Conservation (phyloP, 495 filamentous ascomycete genomes). For the Penicillium argentinense region DNA sequence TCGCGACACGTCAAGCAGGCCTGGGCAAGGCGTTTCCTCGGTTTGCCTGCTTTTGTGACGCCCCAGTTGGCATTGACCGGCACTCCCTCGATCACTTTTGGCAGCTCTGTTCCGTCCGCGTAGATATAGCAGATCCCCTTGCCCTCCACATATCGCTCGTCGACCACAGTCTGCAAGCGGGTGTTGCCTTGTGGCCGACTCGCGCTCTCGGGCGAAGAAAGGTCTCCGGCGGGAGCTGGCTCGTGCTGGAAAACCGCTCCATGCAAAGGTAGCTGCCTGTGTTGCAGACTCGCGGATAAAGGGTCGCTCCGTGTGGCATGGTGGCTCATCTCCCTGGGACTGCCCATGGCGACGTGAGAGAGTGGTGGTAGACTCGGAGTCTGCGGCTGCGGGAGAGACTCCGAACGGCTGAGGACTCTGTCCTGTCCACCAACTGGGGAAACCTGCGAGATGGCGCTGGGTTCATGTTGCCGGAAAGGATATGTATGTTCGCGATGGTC, state of each 20-base stretch:
- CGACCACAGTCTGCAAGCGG: slow-evolving; percentile 45
- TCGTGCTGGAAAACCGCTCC: slow-evolving; percentile 18
- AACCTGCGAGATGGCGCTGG: slow-evolving; percentile 9
- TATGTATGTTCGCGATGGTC: slow-evolving; percentile 22
- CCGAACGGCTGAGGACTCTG: slow-evolving; percentile 18
- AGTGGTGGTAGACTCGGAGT: slow-evolving; percentile 32
- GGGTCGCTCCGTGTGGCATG: slow-evolving; percentile 25
- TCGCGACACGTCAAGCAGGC: slow-evolving; percentile 89
- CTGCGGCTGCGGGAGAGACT: slow-evolving; percentile 23
- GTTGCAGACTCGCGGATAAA: slow-evolving; percentile 11
- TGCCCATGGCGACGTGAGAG: slow-evolving; percentile 33
- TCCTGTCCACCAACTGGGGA: slow-evolving; percentile 20
- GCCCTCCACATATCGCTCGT: slow-evolving; percentile 60
- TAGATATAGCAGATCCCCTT: slow-evolving; percentile 86
- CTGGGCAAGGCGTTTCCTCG: slow-evolving; percentile 82
- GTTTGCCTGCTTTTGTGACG: slow-evolving; percentile 88
- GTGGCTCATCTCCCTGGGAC: slow-evolving; percentile 15
- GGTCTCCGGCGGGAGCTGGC: slow-evolving; percentile 11
- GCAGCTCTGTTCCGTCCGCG: slow-evolving; percentile 81
- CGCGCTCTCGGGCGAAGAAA: slow-evolving; percentile 23
- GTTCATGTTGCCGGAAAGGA: slow-evolving; percentile 25
- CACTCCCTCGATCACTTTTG: slow-evolving; percentile 80
- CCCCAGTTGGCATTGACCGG: slow-evolving; percentile 90
- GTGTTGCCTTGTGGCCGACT: slow-evolving; percentile 17
- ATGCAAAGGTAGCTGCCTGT: slow-evolving; percentile 13